phyloP scores from a whole-genome alignment of 768 basidiomycete genomes.

The Peribolospora kevripleyi region DNA sequence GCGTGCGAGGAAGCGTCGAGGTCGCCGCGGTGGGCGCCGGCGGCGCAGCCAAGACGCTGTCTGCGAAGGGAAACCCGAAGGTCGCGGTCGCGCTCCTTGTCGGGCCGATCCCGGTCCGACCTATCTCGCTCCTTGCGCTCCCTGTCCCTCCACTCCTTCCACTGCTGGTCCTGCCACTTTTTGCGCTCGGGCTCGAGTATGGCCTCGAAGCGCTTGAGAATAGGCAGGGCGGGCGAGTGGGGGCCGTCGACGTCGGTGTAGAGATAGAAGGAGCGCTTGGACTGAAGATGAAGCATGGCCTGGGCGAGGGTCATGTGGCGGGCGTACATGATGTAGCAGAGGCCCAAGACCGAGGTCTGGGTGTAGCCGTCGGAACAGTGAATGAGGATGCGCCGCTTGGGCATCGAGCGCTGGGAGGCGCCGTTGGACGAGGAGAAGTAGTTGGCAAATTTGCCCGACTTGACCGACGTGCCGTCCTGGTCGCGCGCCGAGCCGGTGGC shows the following conservation, averaged over 20 bases:
- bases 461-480: neutral
- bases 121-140: no score
- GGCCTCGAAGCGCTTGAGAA: conserved; percentile 41
- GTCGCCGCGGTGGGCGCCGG: no score
- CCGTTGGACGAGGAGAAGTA: conserved; percentile 1
- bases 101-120: no score
- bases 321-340: conserved; percentile 55
- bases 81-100: no score
- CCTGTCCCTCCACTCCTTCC: no score
- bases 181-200: conserved; percentile 17
- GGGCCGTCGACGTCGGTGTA: conserved; percentile 52
- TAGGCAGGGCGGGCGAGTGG: no score
- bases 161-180: no score
- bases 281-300: conserved; percentile 74
- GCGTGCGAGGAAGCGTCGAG: no score
- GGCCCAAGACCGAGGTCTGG: conserved; percentile 66
- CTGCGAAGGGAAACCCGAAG: no score
- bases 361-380: conserved; percentile 80
- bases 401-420: conserved; percentile 15
- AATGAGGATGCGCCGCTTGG: conserved; percentile 32
- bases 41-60: no score
- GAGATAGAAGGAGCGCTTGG: conserved; percentile 59
- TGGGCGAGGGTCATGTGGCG: conserved; percentile 38
- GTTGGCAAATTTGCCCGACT: conserved; percentile 1
- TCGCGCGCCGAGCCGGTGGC: conserved; percentile 3